A percentile compares a stretch with the other conserved stretches of the same genome.
phyloP scores from a whole-genome alignment of 306 rosid genomes.

The Fragaria ananassa region DNA sequence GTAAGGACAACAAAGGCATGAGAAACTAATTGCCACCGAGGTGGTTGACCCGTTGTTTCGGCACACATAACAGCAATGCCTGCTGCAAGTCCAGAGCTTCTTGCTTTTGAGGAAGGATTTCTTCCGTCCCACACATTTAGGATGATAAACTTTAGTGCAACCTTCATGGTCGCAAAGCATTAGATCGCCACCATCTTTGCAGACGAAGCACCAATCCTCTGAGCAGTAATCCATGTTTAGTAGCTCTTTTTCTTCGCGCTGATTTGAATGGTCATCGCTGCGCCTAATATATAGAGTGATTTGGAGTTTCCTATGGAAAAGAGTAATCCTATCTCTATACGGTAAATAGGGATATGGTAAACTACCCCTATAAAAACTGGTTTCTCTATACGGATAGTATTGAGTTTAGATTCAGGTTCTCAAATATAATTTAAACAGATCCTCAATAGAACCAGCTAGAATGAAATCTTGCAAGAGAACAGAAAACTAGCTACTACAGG shows the following conservation, averaged over 20 bases:
- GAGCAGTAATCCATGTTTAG: not conserved
- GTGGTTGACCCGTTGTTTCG: not conserved
- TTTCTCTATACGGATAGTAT: too few relatives aligned
- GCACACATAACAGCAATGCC: slow-evolving; percentile 56
- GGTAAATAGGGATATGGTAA: too few relatives aligned
- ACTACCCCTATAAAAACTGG: too few relatives aligned
- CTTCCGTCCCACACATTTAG: slow-evolving; percentile 37
- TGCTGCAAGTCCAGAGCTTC: slow-evolving; percentile 52
- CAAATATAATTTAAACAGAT: not conserved
- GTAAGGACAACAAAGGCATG: slow-evolving; percentile 57
- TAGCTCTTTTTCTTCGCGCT: not conserved
- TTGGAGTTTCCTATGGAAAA: not conserved
- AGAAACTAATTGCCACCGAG: slow-evolving; percentile 21
- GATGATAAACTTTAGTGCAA: slow-evolving; percentile 62
- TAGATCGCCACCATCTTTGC: slow-evolving; percentile 45
- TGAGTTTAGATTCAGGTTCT: not conserved
- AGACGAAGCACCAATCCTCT: slow-evolving; percentile 46
- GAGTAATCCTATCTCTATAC: not conserved
- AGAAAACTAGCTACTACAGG: not conserved
- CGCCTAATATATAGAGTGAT: not conserved
- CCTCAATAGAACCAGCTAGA: not conserved
- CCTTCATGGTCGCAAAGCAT: slow-evolving; percentile 32
- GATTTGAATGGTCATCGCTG: not conserved
- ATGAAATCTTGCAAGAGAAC: not conserved
- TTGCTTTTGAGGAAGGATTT: slow-evolving; percentile 5